Percentiles rank a stretch among this genome's conserved stretches.
Evolutionary conservation across 2,329 filamentous ascomycete genomes (phyloP).

Genomic region (Ophiobolus disseminans): DNA sequence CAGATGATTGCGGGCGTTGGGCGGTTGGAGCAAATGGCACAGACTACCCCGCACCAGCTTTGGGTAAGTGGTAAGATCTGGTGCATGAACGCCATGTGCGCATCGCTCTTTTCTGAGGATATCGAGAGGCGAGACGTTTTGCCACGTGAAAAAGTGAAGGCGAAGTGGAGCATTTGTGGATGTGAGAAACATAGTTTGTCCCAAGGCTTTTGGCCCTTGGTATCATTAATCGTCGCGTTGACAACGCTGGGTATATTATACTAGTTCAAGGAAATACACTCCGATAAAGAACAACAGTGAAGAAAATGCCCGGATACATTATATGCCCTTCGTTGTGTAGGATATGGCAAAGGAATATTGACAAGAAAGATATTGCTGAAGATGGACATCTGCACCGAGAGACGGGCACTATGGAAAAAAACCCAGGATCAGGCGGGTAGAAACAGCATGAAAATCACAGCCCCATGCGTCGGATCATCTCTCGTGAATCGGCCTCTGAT

Average conservation of each 20-base stretch:
- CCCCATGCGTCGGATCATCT: constrained; percentile 43
- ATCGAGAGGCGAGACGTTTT: too few relatives aligned
- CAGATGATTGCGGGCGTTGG: too few relatives aligned
- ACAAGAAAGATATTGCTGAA: constrained; percentile 5
- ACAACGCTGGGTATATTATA: neutral
- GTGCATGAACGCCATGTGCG: too few relatives aligned
- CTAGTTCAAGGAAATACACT: neutral
- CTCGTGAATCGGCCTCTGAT: constrained; percentile 37
- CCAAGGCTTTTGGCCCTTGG: too few relatives aligned
- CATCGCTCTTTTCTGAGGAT: too few relatives aligned
- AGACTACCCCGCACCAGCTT: too few relatives aligned
- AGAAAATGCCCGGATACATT: neutral
- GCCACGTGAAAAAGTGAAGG: too few relatives aligned
- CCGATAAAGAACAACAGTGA: neutral
- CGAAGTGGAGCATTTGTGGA: too few relatives aligned
- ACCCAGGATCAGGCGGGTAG: neutral
- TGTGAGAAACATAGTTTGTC: too few relatives aligned
- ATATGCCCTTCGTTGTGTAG: neutral
- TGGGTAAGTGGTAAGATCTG: too few relatives aligned
- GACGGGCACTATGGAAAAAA: constrained; percentile 1
- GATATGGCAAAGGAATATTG: constrained; percentile 1
- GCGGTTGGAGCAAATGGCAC: too few relatives aligned
- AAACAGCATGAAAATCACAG: constrained; percentile 19
- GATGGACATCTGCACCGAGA: neutral
- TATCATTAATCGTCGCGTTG: too few relatives aligned